These are phyloP conservation scores for Fusarium abutilonis DNA, from an alignment of 2,329 filamentous ascomycete genomes.

Conservation along the genomic window DNA sequence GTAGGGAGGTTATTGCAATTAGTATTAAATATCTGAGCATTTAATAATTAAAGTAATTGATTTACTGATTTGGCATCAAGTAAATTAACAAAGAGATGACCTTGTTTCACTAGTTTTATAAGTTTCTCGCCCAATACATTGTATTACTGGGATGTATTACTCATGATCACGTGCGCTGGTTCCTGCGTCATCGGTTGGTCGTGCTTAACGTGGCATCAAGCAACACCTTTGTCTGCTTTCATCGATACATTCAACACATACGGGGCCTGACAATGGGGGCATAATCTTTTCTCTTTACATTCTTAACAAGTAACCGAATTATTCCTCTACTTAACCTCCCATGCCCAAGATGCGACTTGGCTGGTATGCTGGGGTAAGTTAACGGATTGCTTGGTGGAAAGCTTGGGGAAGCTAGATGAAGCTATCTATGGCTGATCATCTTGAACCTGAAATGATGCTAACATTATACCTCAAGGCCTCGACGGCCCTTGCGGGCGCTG, in stretches of 20 bases:
- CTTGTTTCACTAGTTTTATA: too few relatives aligned
- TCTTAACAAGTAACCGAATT: constrained; percentile 19
- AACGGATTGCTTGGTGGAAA: constrained; percentile 22
- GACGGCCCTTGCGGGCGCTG: constrained; percentile 81
- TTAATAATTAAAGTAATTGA: too few relatives aligned
- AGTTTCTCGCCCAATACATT: too few relatives aligned
- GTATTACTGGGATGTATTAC: too few relatives aligned
- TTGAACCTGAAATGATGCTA: constrained; percentile 19
- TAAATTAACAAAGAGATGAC: too few relatives aligned
- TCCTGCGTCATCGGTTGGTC: constrained; percentile 45
- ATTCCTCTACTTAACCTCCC: constrained; percentile 22
- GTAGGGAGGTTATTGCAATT: too few relatives aligned
- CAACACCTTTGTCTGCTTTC: constrained; percentile 33
- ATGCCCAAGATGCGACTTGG: constrained; percentile 65
- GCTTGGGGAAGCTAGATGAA: constrained; percentile 40
- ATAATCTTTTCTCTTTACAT: constrained; percentile 15
- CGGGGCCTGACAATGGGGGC: constrained; percentile 38
- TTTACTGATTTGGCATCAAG: too few relatives aligned
- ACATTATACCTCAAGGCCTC: constrained; percentile 68
- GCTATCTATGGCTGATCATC: constrained; percentile 31
- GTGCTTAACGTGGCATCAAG: constrained; percentile 45
- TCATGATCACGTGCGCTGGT: constrained; percentile 37
- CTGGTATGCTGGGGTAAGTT: constrained; percentile 69
- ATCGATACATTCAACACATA: constrained; percentile 27
- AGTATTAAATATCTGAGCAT: too few relatives aligned